These are phyloP conservation scores for Salvia rosmarinus DNA, from an alignment of 257 asterid species.

Conservation along the genomic window DNA sequence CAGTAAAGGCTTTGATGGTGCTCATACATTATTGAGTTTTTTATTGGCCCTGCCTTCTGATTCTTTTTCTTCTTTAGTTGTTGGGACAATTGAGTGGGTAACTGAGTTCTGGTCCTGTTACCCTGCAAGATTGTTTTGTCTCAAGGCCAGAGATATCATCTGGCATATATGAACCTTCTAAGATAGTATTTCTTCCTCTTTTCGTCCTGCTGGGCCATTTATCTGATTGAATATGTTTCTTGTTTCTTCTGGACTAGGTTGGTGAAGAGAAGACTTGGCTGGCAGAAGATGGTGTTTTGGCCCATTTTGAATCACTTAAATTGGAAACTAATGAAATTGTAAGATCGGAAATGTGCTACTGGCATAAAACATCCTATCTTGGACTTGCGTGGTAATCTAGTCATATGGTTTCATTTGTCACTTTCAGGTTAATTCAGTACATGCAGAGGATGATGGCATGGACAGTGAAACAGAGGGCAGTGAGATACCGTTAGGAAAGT, in stretches of 20 bases:
- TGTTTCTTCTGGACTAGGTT: slow-evolving; percentile 46
- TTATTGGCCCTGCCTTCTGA: neutral
- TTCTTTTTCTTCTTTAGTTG: neutral
- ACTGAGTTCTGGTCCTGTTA: slow-evolving; percentile 27
- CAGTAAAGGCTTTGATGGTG: slow-evolving; percentile 9
- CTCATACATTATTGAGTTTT: slow-evolving; percentile 27
- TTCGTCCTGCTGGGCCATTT: neutral
- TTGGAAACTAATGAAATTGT: slow-evolving; percentile 80
- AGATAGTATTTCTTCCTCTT: neutral
- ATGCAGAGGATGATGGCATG: slow-evolving; percentile 69
- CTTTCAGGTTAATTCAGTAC: slow-evolving; percentile 63
- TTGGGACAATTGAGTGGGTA: slow-evolving; percentile 11
- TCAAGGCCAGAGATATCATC: neutral
- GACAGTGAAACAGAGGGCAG: slow-evolving; percentile 91
- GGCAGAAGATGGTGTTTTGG: slow-evolving; percentile 77
- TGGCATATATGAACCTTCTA: neutral
- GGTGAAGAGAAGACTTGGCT: slow-evolving; percentile 80
- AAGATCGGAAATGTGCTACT: slow-evolving; percentile 40
- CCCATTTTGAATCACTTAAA: slow-evolving; percentile 77
- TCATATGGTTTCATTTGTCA: slow-evolving; percentile 27
- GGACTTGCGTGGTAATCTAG: slow-evolving; percentile 29
- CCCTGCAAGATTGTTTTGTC: slow-evolving; percentile 2
- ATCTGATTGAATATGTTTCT: slow-evolving; percentile 34
- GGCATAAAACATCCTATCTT: neutral
- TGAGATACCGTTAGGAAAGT: slow-evolving; percentile 92